Evolutionary conservation across 1,139 yeast genomes (phyloP), one percentile per base, ranked within the genome.

Genomic region (Debaryomyces coudertii): DNA sequence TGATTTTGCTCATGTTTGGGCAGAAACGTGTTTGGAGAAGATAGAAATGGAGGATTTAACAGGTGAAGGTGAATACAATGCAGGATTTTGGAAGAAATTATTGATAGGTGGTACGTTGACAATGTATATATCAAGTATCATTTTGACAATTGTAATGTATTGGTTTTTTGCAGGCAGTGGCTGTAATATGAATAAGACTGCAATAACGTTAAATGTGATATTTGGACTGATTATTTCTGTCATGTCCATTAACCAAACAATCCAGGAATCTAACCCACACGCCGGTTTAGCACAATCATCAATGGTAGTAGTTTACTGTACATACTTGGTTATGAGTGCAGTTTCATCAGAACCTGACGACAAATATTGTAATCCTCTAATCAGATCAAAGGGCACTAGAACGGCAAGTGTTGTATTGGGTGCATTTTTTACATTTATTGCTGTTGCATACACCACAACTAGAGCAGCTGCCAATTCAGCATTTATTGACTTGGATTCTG

Each of bases 1-100:
- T 25, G 99, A 95, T 66, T 93, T 90, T 75, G 98, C 99, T 9
- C 99, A 95, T 66, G 95, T 95, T 49, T 95, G 98, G 97, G 98
- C 99, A 0, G 99, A 95, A 60, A 89, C 87, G 8, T 95, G 99
- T 63, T 78, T 93, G 46, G 93, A 87, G 54, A 89, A 90, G 58
- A 90, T 93, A 41, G 98, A 93, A 63, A 76, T 80, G 54, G 95
- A 87, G 55, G 96, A 92, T 52, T 86, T 92, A 42, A 80, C 83
- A 2, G 77, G 77, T 11, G 78, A 70, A 49, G 77, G 76, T n/a
- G 77, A 69, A 46, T 66, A 63, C 42, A 69, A 65, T 49, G 75
- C 78, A 3, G 67, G 73, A 2, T 79, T 88, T 55, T 93, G 99
- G 99, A 83, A 89, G 58, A 76, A 81, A 38, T 68, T 92, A 18